Conservation (phyloP, 225 moss, liverwort and hornwort genomes). For the Climacium dendroides region DNA sequence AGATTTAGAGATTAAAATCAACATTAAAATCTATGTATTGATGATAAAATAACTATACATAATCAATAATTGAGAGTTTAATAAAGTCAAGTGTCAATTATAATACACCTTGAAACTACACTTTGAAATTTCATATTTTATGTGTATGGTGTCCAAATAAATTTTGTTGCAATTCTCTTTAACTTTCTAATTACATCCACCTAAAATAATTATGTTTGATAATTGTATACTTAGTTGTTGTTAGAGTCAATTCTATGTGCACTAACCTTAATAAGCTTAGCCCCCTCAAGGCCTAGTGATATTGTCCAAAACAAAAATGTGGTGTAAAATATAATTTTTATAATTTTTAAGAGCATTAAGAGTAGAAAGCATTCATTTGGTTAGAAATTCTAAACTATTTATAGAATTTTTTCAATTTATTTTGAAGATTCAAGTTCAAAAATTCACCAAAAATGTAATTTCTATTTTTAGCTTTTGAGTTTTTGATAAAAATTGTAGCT, state of each 20-base stretch:
- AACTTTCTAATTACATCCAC: neutral
- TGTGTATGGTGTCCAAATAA: neutral
- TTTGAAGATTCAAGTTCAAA: neutral
- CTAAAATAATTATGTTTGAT: neutral
- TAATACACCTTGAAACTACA: neutral
- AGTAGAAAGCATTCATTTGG: neutral
- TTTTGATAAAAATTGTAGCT: neutral
- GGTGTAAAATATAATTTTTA: neutral
- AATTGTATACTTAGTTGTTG: neutral
- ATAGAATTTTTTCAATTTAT: neutral
- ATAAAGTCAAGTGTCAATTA: neutral
- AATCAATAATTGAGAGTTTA: neutral
- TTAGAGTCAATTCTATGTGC: fast-evolving
- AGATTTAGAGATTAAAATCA: no score
- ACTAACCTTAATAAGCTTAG: neutral
- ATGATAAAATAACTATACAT: neutral
- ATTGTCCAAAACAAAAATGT: neutral
- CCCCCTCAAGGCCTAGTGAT: neutral
- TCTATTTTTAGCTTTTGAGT: neutral
- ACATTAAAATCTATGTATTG: neutral
- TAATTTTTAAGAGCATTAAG: neutral
- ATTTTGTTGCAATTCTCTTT: neutral
- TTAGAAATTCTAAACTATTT: neutral
- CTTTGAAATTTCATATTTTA: neutral
- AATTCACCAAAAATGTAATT: neutral